Evolutionary conservation across 306 rosid species (phyloP), one percentile per base, ranked within the genome.

Genomic region (Cucurbita pepo): DNA sequence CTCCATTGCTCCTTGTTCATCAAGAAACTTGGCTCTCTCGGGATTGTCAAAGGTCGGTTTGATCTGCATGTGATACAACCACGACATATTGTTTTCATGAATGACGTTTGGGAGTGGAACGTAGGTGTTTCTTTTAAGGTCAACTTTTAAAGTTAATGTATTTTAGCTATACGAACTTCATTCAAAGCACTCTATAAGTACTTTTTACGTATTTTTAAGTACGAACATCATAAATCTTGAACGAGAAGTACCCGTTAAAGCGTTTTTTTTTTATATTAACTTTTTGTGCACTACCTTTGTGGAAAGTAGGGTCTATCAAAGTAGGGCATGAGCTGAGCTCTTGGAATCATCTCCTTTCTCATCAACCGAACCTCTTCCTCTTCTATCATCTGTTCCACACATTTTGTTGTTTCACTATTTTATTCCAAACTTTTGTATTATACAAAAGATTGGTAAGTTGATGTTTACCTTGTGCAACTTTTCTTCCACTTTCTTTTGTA

Each of bases 301-400:
- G 98, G 98, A 37, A 61, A 80, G 84, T 88, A 93, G 75, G 98
- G 97, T 76, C 88, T 84, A 60, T 93, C 96, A 75, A 93, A 93
- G 79, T 84, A 85, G 25, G 98, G 98, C 98, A 93, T 93, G 72
- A 93, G 78, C 70, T 90, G 96, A 84, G 98, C 98, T 83, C 94
- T 87, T 55, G 98, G 98, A 78, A 93, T 47, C 98, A 93, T 87
- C 73, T 93, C 98, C 86, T 93, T 88, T 84, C 98, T 90, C 69
- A 93, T 75, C 82, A 85, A 55, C 71, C 97, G 94, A 75, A 90
- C 73, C 84, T 90, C 94, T 84, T 93, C 97, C 79, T 93, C 97
- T 87, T 90, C 98, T 59, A 93, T 86, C 87, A 93, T 81, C 98
- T 93, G 87, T 43, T 78, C 38, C 77, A 71, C 77, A 73, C n/a